Evolutionary conservation across 805 yeast genomes (phyloP).

Genomic region (Starmerella gropengiesseri): DNA sequence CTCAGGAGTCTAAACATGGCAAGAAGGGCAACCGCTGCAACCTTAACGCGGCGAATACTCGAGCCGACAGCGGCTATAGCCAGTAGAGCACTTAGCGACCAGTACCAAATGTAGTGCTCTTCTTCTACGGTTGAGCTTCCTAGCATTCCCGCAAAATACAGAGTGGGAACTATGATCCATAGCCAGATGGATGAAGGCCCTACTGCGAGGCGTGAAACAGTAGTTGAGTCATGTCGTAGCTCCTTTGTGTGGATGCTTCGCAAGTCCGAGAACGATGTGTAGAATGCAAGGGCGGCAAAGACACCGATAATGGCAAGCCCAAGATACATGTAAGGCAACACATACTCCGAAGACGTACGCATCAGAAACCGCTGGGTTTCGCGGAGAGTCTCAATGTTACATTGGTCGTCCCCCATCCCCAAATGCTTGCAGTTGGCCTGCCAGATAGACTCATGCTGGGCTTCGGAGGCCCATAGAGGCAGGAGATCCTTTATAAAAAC

Average conservation of each 20-base stretch:
- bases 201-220: too few relatives aligned
- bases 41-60: not conserved
- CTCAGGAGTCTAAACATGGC: constrained; percentile 43
- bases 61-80: constrained; percentile 4
- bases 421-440: constrained; percentile 24
- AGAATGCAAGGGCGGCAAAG: constrained; percentile 26
- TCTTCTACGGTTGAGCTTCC: constrained; percentile 90
- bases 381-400: constrained; percentile 28
- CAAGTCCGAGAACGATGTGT: too few relatives aligned
- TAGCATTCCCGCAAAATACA: constrained; percentile 49
- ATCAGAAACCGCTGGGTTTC: constrained; percentile 31
- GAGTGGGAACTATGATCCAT: constrained; percentile 25
- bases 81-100: constrained; percentile 39
- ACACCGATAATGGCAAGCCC: constrained; percentile 33
- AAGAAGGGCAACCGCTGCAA: constrained; percentile 18
- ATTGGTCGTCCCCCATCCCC: not conserved
- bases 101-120: constrained; percentile 96
- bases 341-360: constrained; percentile 55
- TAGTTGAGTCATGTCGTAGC: too few relatives aligned
- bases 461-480: constrained; percentile 34
- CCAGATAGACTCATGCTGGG: constrained; percentile 21
- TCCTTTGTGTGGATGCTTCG: too few relatives aligned
- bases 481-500: constrained; percentile 50
- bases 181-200: not conserved
- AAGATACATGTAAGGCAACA: constrained; percentile 38